These are phyloP conservation scores for Pyrenochaeta sp. DNA, from an alignment of 2,329 filamentous ascomycete species.

Conservation along the genomic window DNA sequence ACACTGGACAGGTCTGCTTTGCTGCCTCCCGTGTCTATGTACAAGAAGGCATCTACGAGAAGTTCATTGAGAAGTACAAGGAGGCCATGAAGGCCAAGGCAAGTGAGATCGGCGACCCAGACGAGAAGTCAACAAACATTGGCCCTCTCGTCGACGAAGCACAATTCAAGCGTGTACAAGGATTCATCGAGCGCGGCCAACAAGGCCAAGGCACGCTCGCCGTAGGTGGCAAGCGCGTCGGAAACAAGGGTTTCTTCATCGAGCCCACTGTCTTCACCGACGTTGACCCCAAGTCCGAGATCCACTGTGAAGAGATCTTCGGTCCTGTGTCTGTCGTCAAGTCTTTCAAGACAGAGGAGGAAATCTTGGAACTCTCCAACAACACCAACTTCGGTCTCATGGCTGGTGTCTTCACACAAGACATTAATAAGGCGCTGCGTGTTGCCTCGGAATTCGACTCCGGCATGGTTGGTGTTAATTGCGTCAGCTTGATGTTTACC, in stretches of 20 bases:
- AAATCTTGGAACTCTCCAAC: constrained; percentile 48
- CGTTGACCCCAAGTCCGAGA: constrained; percentile 41
- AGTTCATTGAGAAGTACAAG: constrained; percentile 48
- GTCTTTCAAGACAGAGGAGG: constrained; percentile 50
- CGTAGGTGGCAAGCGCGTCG: constrained; percentile 42
- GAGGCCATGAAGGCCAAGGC: constrained; percentile 39
- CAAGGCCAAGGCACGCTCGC: constrained; percentile 40
- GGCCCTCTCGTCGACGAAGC: constrained; percentile 45
- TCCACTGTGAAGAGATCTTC: constrained; percentile 49
- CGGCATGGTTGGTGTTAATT: constrained; percentile 46
- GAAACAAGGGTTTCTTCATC: constrained; percentile 42
- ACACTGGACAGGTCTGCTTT: constrained; percentile 51
- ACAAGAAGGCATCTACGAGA: constrained; percentile 48
- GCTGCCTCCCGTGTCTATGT: constrained; percentile 49
- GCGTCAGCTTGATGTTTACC: constrained; percentile 46
- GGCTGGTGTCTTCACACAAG: constrained; percentile 49
- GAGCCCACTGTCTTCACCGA: constrained; percentile 48
- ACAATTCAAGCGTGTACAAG: constrained; percentile 45
- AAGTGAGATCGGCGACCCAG: constrained; percentile 42
- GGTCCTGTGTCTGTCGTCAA: constrained; percentile 46
- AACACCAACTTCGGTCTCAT: constrained; percentile 49
- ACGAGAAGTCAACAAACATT: constrained; percentile 35
- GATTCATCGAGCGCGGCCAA: constrained; percentile 45
- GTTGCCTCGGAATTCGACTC: constrained; percentile 44
- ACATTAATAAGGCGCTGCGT: constrained; percentile 46